Base-by-base conservation (phyloP, 352 stramenopile genomes). In the Peronospora destructor region DNA sequence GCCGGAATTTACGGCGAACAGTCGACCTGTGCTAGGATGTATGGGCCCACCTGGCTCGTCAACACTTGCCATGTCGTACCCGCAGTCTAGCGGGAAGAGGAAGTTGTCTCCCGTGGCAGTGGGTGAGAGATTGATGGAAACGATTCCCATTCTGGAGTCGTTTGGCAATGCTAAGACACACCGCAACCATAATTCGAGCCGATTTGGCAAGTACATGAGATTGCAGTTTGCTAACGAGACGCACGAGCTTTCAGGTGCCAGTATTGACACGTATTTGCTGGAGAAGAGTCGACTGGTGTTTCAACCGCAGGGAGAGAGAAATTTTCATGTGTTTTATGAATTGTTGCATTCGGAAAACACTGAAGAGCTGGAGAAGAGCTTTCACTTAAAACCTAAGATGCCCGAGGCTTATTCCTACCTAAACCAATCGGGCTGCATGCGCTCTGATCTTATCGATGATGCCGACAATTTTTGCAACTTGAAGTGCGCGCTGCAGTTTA, bases 151-250 rank as follows among this genome's bases (percentile, higher is more conserved):
- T 42, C 65, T 94, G n/a, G 84, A 94, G 52, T 90, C 84, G 4
- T 94, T 94, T 66, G 83, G 83, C 3, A 94, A 94, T 56, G 84
- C 84, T 64, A 93, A 90, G 67, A 93, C 83, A 0, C 75, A 85
- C 29, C 78, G 86, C 34, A 96, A 96, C 59, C 76, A 96, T 68
- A 96, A 96, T 59, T 93, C 79, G 13, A 93, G 79, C 73, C 84
- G 86, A 32, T 96, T 96, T 42, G 86, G 86, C 59, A 96, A 96
- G 70, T 96, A 91, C 63, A 94, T 94, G 72, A 64, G 79, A 0
- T 72, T 94, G 48, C 77, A 91, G 55, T 94, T 91, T 51, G 74
- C 75, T 2, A 79, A 51, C 2, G 57, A 80, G 4, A 62, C 67
- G 2, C 76, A 87, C 45, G 64, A 98, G 73, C 61, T 92, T 6